A percentile compares a stretch with the other conserved stretches of the same genome.
Evolutionary conservation across 495 filamentous ascomycete species (phyloP).

Genomic region (Penicillium dipodomyicola): DNA sequence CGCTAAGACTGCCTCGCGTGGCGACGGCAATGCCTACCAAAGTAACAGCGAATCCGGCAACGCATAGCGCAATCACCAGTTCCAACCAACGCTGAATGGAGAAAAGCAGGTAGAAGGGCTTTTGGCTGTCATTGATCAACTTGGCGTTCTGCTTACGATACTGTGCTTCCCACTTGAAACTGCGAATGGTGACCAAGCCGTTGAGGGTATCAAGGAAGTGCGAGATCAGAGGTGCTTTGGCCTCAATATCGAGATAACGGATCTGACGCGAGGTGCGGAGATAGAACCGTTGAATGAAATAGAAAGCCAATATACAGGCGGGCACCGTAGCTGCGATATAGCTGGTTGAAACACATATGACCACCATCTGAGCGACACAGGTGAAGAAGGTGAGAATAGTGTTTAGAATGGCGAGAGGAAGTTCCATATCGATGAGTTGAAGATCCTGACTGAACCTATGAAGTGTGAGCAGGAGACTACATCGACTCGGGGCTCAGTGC

Average conservation of each 20-base stretch:
- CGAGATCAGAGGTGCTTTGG: constrained; percentile 64
- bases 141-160: constrained; percentile 41
- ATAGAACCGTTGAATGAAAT: constrained; percentile 50
- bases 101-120: constrained; percentile 56
- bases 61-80: constrained; percentile 40
- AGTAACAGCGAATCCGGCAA: constrained; percentile 29
- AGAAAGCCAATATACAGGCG: constrained; percentile 1
- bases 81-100: constrained; percentile 68
- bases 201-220: constrained; percentile 63
- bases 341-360: constrained; percentile 5
- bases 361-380: constrained; percentile 8
- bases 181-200: constrained; percentile 66
- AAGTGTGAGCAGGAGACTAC: background rate
- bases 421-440: background rate
- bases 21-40: constrained; percentile 37
- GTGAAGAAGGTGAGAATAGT: background rate
- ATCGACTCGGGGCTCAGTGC: too few species aligned
- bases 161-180: constrained; percentile 54
- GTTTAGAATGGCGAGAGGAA: background rate
- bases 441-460: background rate
- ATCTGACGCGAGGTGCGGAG: constrained; percentile 60
- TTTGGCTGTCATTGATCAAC: constrained; percentile 56
- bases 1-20: constrained; percentile 32
- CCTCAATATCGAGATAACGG: constrained; percentile 55
- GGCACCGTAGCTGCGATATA: constrained; percentile 5